Base-by-base conservation (phyloP, 306 rosid species). In the Malus domestica region DNA sequence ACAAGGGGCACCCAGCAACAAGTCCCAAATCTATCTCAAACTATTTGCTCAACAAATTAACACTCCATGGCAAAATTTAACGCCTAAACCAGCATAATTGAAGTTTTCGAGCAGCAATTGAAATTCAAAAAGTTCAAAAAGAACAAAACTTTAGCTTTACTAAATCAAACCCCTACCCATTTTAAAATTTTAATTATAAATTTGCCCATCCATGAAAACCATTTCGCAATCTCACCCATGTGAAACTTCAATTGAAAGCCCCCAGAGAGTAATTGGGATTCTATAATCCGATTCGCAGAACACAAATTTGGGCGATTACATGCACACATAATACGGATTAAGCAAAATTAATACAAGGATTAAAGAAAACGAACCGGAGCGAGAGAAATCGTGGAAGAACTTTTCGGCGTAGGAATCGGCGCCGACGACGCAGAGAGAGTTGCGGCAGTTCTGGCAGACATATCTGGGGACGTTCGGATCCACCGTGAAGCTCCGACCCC, bases 381-480 rank as follows among this genome's bases (percentile, higher is more conserved):
- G 93, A 81, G 91, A 88, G 51, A 90, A 78, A 57, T 95, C 97
- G 77, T 68, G 88, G 71, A 85, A 76, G 90, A 90, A 95, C 72
- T 90, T 90, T 19, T 95, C 99, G 49, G 96, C 93, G 55, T 92
- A 88, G 71, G 96, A 81, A 81, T 90, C 99, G 75, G 91, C 97
- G 85, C 97, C 98, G 76, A 90, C 85, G 83, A 96, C 54, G 83
- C 91, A 88, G 67, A 92, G 93, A 19, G 88, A 67, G 79, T 89
- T 88, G 75, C 90, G 97, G 83, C 98, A 96, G 82, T 90, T 92
- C 89, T 96, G 99, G 79, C 98, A 96, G 76, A 78, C 84, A 92
- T 93, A 92, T 81, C 96, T 86, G 55, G 96, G 97, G 27, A 93
- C 60, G 68, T 83, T 96, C 73, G 93, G 96, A 78, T 92, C 97